A percentile compares a stretch with the other conserved stretches of the same genome.
Evolutionary conservation across 768 basidiomycete species (phyloP).

Genomic region (Hirschioporus abietinus): DNA sequence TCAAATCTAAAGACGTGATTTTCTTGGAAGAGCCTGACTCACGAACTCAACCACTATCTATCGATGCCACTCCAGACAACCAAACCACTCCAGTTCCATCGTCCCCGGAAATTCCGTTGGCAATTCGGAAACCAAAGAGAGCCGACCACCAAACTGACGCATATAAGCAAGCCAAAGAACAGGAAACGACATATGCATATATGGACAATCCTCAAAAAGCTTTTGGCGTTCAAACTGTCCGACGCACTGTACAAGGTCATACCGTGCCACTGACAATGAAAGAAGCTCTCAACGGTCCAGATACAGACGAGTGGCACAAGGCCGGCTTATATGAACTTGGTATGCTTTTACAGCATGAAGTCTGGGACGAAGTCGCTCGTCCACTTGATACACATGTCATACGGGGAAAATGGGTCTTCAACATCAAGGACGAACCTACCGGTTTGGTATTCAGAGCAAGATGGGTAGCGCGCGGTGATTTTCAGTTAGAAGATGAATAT

Average conservation of each 20-base stretch:
- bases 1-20: background rate
- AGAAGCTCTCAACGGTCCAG: constrained; percentile 19
- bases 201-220: background rate
- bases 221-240: background rate
- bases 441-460: constrained; percentile 29
- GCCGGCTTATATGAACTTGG: constrained; percentile 21
- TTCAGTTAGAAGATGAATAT: constrained; percentile 19
- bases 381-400: constrained; percentile 21
- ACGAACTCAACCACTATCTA: background rate
- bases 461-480: constrained; percentile 37
- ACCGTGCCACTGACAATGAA: constrained; percentile 8
- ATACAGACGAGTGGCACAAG: constrained; percentile 16
- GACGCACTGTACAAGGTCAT: background rate
- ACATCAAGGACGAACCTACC: constrained; percentile 23
- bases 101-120: background rate
- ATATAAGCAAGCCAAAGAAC: background rate
- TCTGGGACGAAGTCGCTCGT: constrained; percentile 16
- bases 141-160: background rate
- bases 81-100: too few relatives aligned
- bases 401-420: constrained; percentile 23
- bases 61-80: background rate
- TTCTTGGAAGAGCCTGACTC: background rate
- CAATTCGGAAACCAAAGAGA: background rate
- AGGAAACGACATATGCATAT: background rate
- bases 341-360: constrained; percentile 12